Base-by-base conservation (phyloP, 1,139 yeast genomes). In the Zhuliangozyma parablackwelliae region DNA sequence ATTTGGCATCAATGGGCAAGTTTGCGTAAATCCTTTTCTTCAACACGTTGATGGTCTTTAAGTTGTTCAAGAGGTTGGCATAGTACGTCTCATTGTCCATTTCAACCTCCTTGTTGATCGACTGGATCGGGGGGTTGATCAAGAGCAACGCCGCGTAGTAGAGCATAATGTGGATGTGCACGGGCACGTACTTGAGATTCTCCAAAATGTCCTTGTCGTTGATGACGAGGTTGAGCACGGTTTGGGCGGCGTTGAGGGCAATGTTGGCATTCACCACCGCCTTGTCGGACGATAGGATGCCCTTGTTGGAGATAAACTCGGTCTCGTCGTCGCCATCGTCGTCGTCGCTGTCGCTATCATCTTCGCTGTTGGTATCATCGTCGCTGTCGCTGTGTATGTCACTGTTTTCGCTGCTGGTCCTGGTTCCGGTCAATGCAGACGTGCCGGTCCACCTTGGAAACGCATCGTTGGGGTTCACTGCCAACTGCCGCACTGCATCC, bases 141-240 rank as follows among this genome's bases (percentile, higher is more conserved):
- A 80, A 56, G 27, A 81, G 54, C 38, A 81, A 57, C 0, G 83
- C 82, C 0, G 88, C 84, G 50, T 80, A 81, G 50, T 80, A 81
- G 13, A 80, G 59, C 87, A 82, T 81, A 35, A 82, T 72, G 49
- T 80, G 86, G 29, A 82, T 78, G 53, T 82, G 88, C 10, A 81
- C 77, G 0, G 89, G 89, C 11, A 81, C 82, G 49, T 78, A 82
- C 49, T 70, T 74, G 43, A 82, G 61, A 34, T 80, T 78, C 20
- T 69, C 66, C 30, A 72, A 54, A 29, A 82, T 78, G 51, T 82
- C 88, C 21, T 65, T 61, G 51, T 82, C 88, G 35, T 70, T 73
- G 6, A 80, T 61, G 1, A 80, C 82, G 36, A 81, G 58, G 43
- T 75, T 77, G 33, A 82, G 54, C 1, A 82, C 81, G 0, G 84